phyloP scores from a whole-genome alignment of 2,329 filamentous ascomycete species.

The Aspergillus cejpii region DNA sequence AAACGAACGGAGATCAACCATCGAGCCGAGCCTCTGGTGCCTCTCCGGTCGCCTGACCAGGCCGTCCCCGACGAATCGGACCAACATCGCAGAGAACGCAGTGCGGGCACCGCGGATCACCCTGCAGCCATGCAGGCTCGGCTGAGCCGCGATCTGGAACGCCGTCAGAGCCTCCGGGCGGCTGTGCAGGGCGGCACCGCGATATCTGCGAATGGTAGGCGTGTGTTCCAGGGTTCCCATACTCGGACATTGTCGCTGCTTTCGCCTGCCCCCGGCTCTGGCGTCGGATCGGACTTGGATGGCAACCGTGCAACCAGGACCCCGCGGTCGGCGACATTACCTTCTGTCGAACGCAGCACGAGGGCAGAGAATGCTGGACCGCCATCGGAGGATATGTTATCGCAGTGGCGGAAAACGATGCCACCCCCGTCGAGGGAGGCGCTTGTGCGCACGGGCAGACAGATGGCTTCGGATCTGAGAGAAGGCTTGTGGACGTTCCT shows the following conservation, averaged over 20 bases:
- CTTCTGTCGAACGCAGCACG: slow-evolving; percentile 34
- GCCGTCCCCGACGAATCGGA: slow-evolving; percentile 9
- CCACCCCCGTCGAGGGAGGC: slow-evolving; percentile 45
- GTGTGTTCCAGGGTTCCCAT: slow-evolving; percentile 62
- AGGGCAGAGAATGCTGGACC: slow-evolving; percentile 16
- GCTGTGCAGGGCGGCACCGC: slow-evolving; percentile 32
- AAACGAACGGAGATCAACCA: slow-evolving; percentile 62
- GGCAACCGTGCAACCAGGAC: slow-evolving; percentile 30
- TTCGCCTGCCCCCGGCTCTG: slow-evolving; percentile 49
- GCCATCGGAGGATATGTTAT: slow-evolving; percentile 32
- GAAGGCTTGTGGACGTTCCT: slow-evolving; percentile 90
- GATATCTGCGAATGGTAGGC: slow-evolving; percentile 44
- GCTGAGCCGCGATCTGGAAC: slow-evolving; percentile 58
- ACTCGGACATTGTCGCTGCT: slow-evolving; percentile 70
- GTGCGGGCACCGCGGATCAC: slow-evolving; percentile 22
- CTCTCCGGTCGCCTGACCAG: slow-evolving; percentile 42
- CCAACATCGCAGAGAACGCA: slow-evolving; percentile 24
- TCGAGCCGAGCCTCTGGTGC: slow-evolving; percentile 53
- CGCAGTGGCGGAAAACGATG: slow-evolving; percentile 39
- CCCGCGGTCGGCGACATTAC: slow-evolving; percentile 38
- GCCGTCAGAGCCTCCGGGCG: slow-evolving; percentile 61
- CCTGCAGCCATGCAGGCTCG: slow-evolving; percentile 27
- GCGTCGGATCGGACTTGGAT: slow-evolving; percentile 12
- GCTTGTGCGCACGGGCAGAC: slow-evolving; percentile 57
- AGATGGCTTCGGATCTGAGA: slow-evolving; percentile 82